These are phyloP conservation scores for Cutaneotrichosporon curvatum DNA, from an alignment of 1,284 basidiomycete species.

Conservation along the genomic window DNA sequence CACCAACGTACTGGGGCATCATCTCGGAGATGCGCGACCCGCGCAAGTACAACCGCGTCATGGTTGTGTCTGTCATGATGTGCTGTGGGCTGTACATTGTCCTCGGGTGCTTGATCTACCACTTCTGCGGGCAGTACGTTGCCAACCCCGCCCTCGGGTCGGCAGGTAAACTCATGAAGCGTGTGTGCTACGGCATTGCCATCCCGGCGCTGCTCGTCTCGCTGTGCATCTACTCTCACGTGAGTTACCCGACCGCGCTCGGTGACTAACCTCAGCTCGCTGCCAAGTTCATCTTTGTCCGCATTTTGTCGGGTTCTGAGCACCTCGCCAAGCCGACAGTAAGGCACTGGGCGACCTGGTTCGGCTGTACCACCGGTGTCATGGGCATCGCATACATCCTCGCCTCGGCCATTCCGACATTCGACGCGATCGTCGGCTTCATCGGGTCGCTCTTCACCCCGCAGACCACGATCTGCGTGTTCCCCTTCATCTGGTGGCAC, in stretches of 20 bases:
- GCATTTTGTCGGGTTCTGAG: constrained; percentile 22
- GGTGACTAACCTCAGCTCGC: constrained; percentile 15
- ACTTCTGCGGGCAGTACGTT: constrained; percentile 41
- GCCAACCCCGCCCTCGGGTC: constrained; percentile 41
- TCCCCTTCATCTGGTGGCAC: constrained; percentile 12
- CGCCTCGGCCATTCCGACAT: constrained; percentile 12
- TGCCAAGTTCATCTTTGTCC: constrained; percentile 33
- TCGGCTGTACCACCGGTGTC: constrained; percentile 3
- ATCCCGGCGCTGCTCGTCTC: constrained; percentile 34
- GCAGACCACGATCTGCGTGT: constrained; percentile 8
- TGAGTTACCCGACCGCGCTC: not conserved
- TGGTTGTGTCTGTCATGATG: constrained; percentile 28
- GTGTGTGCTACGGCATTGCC: constrained; percentile 44
- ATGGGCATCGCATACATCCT: constrained; percentile 7
- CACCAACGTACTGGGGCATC: constrained; percentile 23
- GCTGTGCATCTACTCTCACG: constrained; percentile 21
- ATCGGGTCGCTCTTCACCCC: constrained; percentile 22
- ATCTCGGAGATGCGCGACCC: constrained; percentile 33
- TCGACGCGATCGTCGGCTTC: constrained; percentile 22
- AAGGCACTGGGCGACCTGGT: constrained; percentile 32
- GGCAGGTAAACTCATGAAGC: constrained; percentile 43
- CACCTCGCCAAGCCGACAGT: constrained; percentile 23
- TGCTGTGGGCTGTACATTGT: constrained; percentile 32
- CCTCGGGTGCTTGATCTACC: constrained; percentile 25
- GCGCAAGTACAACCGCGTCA: constrained; percentile 24